These are phyloP conservation scores for Ophiostoma australiae DNA, from an alignment of 2,329 filamentous ascomycete genomes.

Conservation along the genomic window DNA sequence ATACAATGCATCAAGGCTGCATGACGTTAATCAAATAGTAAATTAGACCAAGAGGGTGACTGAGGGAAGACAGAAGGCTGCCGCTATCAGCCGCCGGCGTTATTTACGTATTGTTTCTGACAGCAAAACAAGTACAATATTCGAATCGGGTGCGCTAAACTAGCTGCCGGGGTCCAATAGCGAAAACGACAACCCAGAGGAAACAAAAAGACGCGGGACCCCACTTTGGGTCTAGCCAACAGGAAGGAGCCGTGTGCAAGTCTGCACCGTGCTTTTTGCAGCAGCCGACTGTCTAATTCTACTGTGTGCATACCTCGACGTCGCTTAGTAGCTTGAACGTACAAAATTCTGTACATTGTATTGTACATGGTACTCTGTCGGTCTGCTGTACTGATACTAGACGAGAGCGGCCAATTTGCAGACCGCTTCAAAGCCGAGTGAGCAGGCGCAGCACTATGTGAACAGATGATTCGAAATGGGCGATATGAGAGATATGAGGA, in stretches of 20 bases:
- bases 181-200: no score
- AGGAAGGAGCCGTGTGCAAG: not conserved
- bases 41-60: not conserved
- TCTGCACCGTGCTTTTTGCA: not conserved
- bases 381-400: no score
- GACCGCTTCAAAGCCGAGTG: not conserved
- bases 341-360: no score
- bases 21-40: not conserved
- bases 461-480: not conserved
- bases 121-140: not conserved
- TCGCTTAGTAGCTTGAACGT: not conserved
- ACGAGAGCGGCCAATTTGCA: not conserved
- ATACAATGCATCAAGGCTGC: not conserved
- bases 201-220: not conserved
- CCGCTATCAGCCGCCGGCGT: not conserved
- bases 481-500: no score
- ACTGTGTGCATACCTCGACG: not conserved
- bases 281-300: not conserved
- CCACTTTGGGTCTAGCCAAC: not conserved
- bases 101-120: not conserved
- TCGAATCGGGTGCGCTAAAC: not conserved
- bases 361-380: no score
- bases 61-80: not conserved
- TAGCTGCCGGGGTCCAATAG: not conserved
- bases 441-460: not conserved